These are phyloP conservation scores for Fusarium tanahbumbuense DNA, from an alignment of 2,329 filamentous ascomycete species.

Conservation along the genomic window DNA sequence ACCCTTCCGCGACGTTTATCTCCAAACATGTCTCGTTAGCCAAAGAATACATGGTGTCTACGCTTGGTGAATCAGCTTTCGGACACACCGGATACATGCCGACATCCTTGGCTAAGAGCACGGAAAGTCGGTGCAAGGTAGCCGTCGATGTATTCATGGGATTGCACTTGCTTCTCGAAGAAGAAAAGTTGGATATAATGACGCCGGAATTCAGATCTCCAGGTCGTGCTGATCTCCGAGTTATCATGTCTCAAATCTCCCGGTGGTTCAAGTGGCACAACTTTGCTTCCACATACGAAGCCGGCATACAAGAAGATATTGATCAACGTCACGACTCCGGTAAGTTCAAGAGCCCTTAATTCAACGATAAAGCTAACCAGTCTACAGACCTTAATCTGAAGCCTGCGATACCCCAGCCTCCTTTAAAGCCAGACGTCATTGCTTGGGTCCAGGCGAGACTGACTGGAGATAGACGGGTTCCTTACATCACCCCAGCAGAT, in stretches of 20 bases:
- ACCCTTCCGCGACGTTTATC: conserved; percentile 56
- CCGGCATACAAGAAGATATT: conserved; percentile 64
- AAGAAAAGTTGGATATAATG: conserved; percentile 81
- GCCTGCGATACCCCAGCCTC: conserved; percentile 51
- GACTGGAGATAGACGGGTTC: conserved; percentile 50
- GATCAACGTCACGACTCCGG: conserved; percentile 55
- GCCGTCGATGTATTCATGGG: conserved; percentile 77
- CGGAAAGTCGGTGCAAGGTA: conserved; percentile 68
- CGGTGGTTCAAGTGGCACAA: conserved; percentile 80
- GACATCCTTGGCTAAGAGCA: conserved; percentile 64
- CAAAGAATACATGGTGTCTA: conserved; percentile 72
- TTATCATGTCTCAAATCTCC: conserved; percentile 82
- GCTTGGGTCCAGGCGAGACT: conserved; percentile 66
- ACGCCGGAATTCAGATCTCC: conserved; percentile 58
- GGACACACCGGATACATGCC: conserved; percentile 72
- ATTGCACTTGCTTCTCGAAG: conserved; percentile 88
- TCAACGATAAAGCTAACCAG: conserved; percentile 10
- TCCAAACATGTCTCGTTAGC: conserved; percentile 67
- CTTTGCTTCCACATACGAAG: conserved; percentile 62
- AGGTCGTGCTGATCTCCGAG: conserved; percentile 67
- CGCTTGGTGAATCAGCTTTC: conserved; percentile 66
- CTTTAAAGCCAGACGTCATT: conserved; percentile 57
- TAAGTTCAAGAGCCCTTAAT: conserved; percentile 39
- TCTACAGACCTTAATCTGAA: conserved; percentile 49
- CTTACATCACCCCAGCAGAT: conserved; percentile 59